Evolutionary conservation across 1,284 basidiomycete species (phyloP), one percentile per base, ranked within the genome.

Genomic region (Phaffia rhodozyma): DNA sequence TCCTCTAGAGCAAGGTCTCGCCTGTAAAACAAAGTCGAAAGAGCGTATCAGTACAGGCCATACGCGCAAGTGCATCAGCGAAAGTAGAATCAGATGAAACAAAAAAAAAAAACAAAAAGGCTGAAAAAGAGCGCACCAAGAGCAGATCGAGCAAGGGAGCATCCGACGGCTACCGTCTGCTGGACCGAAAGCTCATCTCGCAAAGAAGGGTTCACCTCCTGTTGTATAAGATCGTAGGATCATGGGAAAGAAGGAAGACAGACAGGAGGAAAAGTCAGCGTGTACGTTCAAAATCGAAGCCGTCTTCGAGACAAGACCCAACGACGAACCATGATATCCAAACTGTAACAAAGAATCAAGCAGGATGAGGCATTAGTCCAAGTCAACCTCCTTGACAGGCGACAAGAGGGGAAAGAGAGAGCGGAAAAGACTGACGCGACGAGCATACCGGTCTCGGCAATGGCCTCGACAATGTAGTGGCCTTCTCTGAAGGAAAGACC

Each of bases 401-500:
- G 51, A 30, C 3, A 30, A 53, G 21, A 53, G 18, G 5, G 50
- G 27, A 25, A 53, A n/a, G 51, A 20, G 18, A 30, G 20, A 3
- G 29, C 25, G 51, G 51, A 16, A 25, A 30, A 47, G 51, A 62
- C 60, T 55, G 47, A 62, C 60, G 86, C 91, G 27, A 94, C 91
- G 29, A 99, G 82, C 69, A 87, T 82, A 20, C 92, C 93, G 1
- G 94, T 98, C 79, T 97, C 91, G 69, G 86, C 85, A 54, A 98
- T 82, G 3, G 89, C 86, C 77, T 98, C 96, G 73, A 90, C 93
- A 72, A 97, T 96, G 76, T 94, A 96, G 76, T 93, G 89, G 13
- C 94, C 96, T 75, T 99, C 96, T 68, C 96, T 82, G 80, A 98
- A 99, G 20, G 89, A 94, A 67, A 99, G 78, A 18, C 96, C 96